These are phyloP conservation scores for Neofusicoccum kwambonambiense DNA, from an alignment of 2,329 filamentous ascomycete species.

Conservation along the genomic window DNA sequence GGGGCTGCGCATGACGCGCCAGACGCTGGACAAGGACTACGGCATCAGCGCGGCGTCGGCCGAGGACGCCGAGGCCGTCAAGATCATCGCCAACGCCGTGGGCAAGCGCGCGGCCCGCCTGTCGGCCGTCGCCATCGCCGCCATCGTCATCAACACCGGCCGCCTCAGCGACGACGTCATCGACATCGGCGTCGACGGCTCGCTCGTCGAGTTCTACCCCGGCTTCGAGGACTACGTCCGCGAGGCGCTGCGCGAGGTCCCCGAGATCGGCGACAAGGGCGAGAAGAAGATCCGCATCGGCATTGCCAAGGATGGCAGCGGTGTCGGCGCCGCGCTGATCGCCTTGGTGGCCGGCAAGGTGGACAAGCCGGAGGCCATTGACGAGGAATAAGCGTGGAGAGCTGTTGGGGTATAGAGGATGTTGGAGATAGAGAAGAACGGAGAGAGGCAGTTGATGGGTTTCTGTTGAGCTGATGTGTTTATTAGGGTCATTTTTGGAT, in stretches of 20 bases:
- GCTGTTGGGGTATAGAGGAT: not conserved
- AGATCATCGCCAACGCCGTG: conserved; percentile 77
- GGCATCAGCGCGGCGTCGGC: conserved; percentile 72
- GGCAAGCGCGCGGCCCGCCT: conserved; percentile 85
- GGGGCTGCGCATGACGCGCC: conserved; percentile 70
- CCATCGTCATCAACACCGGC: conserved; percentile 77
- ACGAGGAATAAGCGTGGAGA: not conserved
- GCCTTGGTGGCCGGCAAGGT: conserved; percentile 76
- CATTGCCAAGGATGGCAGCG: conserved; percentile 94
- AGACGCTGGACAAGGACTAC: conserved; percentile 74
- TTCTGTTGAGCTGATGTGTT: conserved; percentile 3
- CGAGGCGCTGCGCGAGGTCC: conserved; percentile 73
- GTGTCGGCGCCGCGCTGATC: conserved; percentile 92
- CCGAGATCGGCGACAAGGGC: conserved; percentile 73
- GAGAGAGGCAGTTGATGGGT: not conserved
- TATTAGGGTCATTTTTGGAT: conserved; percentile 5
- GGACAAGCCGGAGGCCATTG: conserved; percentile 7
- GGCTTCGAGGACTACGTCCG: conserved; percentile 86
- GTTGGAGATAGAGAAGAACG: not conserved
- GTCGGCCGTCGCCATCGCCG: conserved; percentile 82
- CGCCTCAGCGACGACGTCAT: conserved; percentile 69
- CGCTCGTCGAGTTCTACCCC: conserved; percentile 92
- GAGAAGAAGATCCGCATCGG: conserved; percentile 89
- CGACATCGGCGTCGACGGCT: conserved; percentile 93
- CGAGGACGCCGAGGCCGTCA: conserved; percentile 86